phyloP scores from a whole-genome alignment of 257 asterid genomes.

The Ballota nigra region DNA sequence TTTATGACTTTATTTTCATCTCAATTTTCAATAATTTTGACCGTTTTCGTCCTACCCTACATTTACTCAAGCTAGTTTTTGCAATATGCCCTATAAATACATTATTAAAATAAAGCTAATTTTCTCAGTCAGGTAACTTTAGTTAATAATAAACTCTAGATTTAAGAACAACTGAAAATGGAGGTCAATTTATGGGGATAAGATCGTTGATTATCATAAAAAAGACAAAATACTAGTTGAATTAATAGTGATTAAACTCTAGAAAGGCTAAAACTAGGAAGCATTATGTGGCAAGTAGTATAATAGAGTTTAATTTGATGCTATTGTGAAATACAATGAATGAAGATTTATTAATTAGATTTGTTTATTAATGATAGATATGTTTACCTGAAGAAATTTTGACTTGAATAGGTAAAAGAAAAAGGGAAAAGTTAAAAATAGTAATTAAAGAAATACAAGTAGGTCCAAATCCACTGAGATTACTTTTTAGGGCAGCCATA shows the following conservation, averaged over 20 bases:
- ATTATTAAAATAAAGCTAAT: too few species aligned
- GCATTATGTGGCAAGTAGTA: background rate
- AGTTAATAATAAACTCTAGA: background rate
- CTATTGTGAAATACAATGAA: background rate
- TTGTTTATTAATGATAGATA: slow-evolving; percentile 18
- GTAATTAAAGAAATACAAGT: slow-evolving; percentile 34
- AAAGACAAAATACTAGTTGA: slow-evolving; percentile 1
- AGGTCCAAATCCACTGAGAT: slow-evolving; percentile 37
- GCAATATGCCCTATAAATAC: background rate
- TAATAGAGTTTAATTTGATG: slow-evolving; percentile 1
- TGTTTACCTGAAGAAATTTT: slow-evolving; percentile 49
- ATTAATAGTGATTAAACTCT: background rate
- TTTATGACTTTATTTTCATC: too few species aligned
- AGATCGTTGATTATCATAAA: background rate
- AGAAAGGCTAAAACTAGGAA: background rate
- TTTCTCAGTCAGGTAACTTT: background rate
- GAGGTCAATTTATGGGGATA: background rate
- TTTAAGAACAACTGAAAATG: slow-evolving; percentile 7
- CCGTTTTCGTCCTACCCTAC: too few species aligned
- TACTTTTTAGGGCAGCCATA: slow-evolving; percentile 28
- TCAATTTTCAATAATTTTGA: too few species aligned
- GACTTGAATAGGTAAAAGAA: slow-evolving; percentile 35
- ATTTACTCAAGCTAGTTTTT: background rate
- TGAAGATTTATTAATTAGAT: background rate
- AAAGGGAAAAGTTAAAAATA: slow-evolving; percentile 30